A percentile compares a stretch with the other conserved stretches of the same genome.
Conservation (phyloP, 2,329 filamentous ascomycete genomes). For the Stenocarpella maydis region DNA sequence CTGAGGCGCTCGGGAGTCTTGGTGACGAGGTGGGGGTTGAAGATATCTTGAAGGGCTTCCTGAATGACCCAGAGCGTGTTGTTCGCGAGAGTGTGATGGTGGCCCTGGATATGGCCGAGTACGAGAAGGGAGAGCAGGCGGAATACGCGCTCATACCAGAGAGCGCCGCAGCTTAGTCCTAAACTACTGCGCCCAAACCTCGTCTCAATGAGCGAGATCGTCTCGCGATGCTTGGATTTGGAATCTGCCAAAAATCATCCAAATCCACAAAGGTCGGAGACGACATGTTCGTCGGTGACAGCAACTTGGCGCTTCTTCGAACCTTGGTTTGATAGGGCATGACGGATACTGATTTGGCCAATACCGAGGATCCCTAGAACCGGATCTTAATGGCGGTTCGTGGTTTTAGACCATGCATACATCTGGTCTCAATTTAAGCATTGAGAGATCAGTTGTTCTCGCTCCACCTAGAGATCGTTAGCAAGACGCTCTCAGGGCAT, state of each 20-base stretch:
- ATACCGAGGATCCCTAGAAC: background rate
- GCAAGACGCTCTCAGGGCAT: conserved; percentile 36
- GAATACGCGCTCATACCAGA: conserved; percentile 94
- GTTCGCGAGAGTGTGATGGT: conserved; percentile 95
- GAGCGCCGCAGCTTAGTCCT: conserved; percentile 49
- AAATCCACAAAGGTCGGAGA: background rate
- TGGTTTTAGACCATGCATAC: background rate
- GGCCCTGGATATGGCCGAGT: conserved; percentile 97
- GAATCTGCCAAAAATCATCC: background rate
- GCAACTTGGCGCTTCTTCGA: background rate
- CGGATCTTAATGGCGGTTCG: conserved; percentile 1
- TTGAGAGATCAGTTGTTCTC: conserved; percentile 62
- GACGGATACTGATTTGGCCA: background rate
- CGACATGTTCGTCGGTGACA: background rate
- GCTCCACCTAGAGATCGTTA: conserved; percentile 55
- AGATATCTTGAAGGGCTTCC: conserved; percentile 80
- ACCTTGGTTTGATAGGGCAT: background rate
- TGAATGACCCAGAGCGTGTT: conserved; percentile 90
- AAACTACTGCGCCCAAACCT: background rate
- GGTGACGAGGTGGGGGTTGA: conserved; percentile 95
- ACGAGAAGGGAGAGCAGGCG: conserved; percentile 85
- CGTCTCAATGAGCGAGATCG: background rate
- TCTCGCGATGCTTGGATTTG: conserved; percentile 10
- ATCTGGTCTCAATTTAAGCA: background rate
- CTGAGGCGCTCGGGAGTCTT: conserved; percentile 92